Base-by-base conservation (phyloP, 345 rosid genomes). In the Sisymbrium altissimum region DNA sequence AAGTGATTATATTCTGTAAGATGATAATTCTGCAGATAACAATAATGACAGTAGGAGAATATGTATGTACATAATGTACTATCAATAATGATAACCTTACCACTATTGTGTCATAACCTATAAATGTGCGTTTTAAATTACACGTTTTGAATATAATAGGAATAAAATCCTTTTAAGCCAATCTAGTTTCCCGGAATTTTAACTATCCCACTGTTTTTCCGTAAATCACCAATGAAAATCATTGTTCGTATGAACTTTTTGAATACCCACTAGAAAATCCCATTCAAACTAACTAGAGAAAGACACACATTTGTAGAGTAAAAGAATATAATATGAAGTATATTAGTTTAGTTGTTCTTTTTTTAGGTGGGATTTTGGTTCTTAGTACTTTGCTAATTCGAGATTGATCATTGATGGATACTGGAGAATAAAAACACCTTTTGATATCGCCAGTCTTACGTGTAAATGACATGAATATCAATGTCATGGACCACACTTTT, bases 391-490 rank as follows among this genome's bases (percentile, higher is more conserved):
- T 66, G 58, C 81, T 78, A 78, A 71, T 71, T 78, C 48, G 64
- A 71, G 77, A 38, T 55, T 63, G 71, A 75, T 68, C 69, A 61
- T 21, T 69, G 79, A 76, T 70, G 9, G 62, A 9, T 50, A 56
- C 1, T 32, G 73, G 57, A 66, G 64, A 19, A 71, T 66, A 49
- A 40, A 71, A 65, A 38, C 33, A 57, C 9, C 56, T 50, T 57
- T 66, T 8, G 53, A 36, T 64, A 70, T 71, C 64, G 68, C 54
- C 55, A 23, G 11, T 59, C 68, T 39, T 72, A 71, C 80, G 80
- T 77, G 80, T 77, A 64, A 71, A 71, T 70, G 77, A 77, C 43
- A 77, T 71, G 68, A 58, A 76, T 64, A 46, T 70, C 71, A 70
- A 64, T 36, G 38, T 70, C 80, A 56, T 7, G 80, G 80, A 70